Percentiles rank a stretch among this genome's conserved stretches.
These are phyloP conservation scores for Discostella stelligeroides DNA, from an alignment of 108 stramenopile species.

Conservation along the genomic window DNA sequence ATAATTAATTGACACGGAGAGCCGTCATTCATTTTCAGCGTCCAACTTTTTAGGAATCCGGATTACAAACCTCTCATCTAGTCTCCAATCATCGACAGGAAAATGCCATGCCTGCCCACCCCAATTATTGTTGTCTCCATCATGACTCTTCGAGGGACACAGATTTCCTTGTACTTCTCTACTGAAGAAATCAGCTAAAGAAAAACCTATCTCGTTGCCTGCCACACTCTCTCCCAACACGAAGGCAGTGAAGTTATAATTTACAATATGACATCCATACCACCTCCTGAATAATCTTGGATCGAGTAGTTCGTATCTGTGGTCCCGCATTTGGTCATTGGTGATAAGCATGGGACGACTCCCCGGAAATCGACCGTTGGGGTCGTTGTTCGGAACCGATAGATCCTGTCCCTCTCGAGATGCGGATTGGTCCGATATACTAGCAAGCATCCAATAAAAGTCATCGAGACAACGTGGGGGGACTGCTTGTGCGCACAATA, in stretches of 20 bases:
- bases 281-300: slow-evolving; percentile 82
- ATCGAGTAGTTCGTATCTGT: slow-evolving; percentile 78
- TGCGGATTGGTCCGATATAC: slow-evolving; percentile 65
- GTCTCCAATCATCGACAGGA: slow-evolving; percentile 81
- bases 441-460: slow-evolving; percentile 89
- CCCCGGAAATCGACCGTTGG: slow-evolving; percentile 73
- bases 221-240: slow-evolving; percentile 56
- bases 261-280: slow-evolving; percentile 83
- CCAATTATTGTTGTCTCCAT: slow-evolving; percentile 10
- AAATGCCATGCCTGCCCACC: slow-evolving; percentile 79
- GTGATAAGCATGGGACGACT: slow-evolving; percentile 77
- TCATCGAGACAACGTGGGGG: slow-evolving; percentile 76
- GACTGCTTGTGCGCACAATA: slow-evolving; percentile 32
- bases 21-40: background rate
- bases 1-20: too few species aligned
- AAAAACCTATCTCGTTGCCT: slow-evolving; percentile 74
- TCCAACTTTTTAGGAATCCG: slow-evolving; percentile 48
- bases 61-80: slow-evolving; percentile 71
- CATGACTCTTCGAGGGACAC: slow-evolving; percentile 7
- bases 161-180: slow-evolving; percentile 85
- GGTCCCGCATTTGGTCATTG: slow-evolving; percentile 89
- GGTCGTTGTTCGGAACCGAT: slow-evolving; percentile 56
- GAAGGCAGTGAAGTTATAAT: slow-evolving; percentile 82
- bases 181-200: slow-evolving; percentile 80
- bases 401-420: slow-evolving; percentile 54